Evolutionary conservation across 2,329 filamentous ascomycete species (phyloP), one percentile per base, ranked within the genome.

Genomic region (Monilinia fructicola): DNA sequence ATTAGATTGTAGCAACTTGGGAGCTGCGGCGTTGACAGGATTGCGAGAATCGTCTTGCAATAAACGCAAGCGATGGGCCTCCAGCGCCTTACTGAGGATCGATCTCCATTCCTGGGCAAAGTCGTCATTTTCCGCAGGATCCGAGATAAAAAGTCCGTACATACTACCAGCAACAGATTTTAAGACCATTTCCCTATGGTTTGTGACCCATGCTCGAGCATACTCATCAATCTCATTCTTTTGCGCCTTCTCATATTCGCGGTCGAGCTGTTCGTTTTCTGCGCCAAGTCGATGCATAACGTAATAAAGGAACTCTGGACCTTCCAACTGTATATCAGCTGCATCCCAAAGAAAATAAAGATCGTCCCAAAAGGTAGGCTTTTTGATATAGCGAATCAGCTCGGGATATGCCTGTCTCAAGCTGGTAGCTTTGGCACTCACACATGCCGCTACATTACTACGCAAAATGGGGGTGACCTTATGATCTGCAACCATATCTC

Each of bases 291-390:
- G 58, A 35, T 68, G 44, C 18, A 77, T 64, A 23, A 78, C 73
- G n/a, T 69, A 68, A 35, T 59, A 74, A 44, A 75, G 74, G 64
- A 78, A 77, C 0, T 46, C 44, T 16, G 71, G 67, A 31, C 73
- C 71, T 23, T 77, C 69, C 40, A 71, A 59, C 50, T 69, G 72
- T 16, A 76, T 69, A 67, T 78, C 76, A 40, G 72, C 70, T 5
- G 70, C 70, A 70, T 78, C 76, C 66, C 76, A 78, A 62, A 74
- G 77, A 11, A 71, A 48, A 64, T 76, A 73, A 3, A 77, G 69
- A 60, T 73, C 69, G n/a, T 69, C 54, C 71, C 72, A 75, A 14
- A 55, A n/a, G 5, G 62, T 65, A 16, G 69, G 68, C 14, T 63
- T 56, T 4, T 42, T 56, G 31, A 72, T 60, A 14, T 48, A 18